Conservation (phyloP, 1,284 basidiomycete species). For the Microbotryomycetes sp. region DNA sequence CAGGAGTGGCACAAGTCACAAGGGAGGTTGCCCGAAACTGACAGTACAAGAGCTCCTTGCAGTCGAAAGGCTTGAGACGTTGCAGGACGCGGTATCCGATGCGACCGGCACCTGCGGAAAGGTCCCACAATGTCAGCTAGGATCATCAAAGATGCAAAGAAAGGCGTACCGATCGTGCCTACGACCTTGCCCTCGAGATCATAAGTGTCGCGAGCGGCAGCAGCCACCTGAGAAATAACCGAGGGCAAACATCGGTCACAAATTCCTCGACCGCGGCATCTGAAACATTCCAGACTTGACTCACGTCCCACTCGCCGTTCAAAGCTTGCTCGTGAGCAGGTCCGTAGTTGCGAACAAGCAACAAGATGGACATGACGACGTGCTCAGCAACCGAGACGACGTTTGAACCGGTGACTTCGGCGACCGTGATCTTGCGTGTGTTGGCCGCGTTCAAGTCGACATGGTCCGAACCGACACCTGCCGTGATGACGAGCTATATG, state of each 20-base stretch:
- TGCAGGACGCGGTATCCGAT: slow-evolving; percentile 85
- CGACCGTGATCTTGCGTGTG: slow-evolving; percentile 70
- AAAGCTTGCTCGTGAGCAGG: slow-evolving; percentile 79
- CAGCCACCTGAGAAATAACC: slow-evolving; percentile 32
- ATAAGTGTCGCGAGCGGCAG: slow-evolving; percentile 47
- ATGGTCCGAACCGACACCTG: slow-evolving; percentile 82
- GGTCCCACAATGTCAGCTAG: neutral
- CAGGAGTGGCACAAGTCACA: too few species aligned
- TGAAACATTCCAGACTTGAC: slow-evolving; percentile 46
- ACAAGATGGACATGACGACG: slow-evolving; percentile 59
- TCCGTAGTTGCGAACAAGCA: slow-evolving; percentile 79
- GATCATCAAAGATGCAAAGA: slow-evolving; percentile 25
- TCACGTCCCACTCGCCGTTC: slow-evolving; percentile 72
- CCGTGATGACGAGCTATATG: slow-evolving; percentile 66
- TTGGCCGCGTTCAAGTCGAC: slow-evolving; percentile 85
- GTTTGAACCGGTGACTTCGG: slow-evolving; percentile 47
- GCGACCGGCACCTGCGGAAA: slow-evolving; percentile 39
- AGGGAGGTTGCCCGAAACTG: too few species aligned
- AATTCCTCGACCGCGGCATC: slow-evolving; percentile 51
- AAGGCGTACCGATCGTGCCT: slow-evolving; percentile 74
- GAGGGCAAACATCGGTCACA: neutral
- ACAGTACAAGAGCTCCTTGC: slow-evolving; percentile 83
- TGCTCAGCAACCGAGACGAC: slow-evolving; percentile 50
- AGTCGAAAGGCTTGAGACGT: slow-evolving; percentile 76
- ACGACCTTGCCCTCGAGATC: slow-evolving; percentile 88